Percentiles rank a stretch among this genome's conserved stretches.
Conservation (phyloP, 2,329 filamentous ascomycete species). For the Dothideomycetidae sp. region DNA sequence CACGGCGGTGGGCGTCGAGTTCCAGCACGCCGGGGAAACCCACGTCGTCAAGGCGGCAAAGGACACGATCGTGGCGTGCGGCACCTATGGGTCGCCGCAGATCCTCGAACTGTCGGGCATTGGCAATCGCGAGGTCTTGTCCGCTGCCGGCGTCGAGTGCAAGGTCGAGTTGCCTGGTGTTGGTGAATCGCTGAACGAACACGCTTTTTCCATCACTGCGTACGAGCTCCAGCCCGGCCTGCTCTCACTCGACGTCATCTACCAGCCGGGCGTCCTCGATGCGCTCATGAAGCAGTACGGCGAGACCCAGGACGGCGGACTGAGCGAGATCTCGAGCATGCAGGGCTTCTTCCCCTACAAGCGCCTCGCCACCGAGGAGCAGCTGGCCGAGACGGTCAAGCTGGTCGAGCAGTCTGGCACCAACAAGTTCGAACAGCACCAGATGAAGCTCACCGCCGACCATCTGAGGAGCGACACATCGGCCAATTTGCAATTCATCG, state of each 20-base stretch:
- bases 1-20: conserved; percentile 25
- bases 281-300: conserved; percentile 20
- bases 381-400: conserved; percentile 21
- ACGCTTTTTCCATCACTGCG: conserved; percentile 13
- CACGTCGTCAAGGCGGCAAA: conserved; percentile 21
- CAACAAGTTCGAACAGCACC: conserved; percentile 22
- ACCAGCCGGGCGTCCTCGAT: conserved; percentile 21
- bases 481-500: conserved; percentile 25
- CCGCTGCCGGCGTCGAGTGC: conserved; percentile 27
- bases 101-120: conserved; percentile 45
- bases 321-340: conserved; percentile 21
- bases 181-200: conserved; percentile 20
- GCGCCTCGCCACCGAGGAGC: conserved; percentile 20
- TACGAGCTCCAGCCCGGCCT: conserved; percentile 19
- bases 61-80: conserved; percentile 45
- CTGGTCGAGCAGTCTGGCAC: conserved; percentile 17
- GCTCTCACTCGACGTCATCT: conserved; percentile 19
- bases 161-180: conserved; percentile 30
- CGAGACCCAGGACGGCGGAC: conserved; percentile 20
- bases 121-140: conserved; percentile 31
- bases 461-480: conserved; percentile 24
- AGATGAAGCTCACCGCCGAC: conserved; percentile 22
- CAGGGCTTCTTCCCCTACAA: conserved; percentile 27
- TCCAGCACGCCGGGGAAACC: conserved; percentile 26
- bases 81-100: conserved; percentile 41